These are phyloP conservation scores for Hansenula lynferdii DNA, from an alignment of 1,139 yeast genomes.

Conservation along the genomic window DNA sequence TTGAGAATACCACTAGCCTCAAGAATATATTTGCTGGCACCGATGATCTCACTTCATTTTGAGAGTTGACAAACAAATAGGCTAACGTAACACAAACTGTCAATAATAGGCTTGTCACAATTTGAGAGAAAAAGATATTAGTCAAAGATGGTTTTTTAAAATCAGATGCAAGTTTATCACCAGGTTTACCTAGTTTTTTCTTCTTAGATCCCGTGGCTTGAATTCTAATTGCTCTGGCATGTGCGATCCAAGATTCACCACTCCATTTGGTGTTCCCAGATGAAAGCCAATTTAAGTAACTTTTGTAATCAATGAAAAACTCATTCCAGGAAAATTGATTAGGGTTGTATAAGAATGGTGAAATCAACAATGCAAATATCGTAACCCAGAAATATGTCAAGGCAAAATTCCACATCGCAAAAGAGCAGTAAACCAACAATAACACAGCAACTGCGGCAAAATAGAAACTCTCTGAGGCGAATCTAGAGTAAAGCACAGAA, in stretches of 20 bases:
- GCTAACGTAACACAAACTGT: constrained; percentile 58
- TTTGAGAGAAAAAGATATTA: constrained; percentile 55
- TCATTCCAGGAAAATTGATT: constrained; percentile 77
- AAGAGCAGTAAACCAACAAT: constrained; percentile 60
- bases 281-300: constrained; percentile 64
- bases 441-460: constrained; percentile 63
- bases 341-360: constrained; percentile 70
- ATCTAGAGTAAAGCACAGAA: constrained; percentile 61
- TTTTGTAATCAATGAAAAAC: constrained; percentile 68
- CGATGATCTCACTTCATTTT: constrained; percentile 53
- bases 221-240: constrained; percentile 62
- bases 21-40: constrained; percentile 48
- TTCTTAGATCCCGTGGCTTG: constrained; percentile 70
- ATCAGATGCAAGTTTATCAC: constrained; percentile 66
- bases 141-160: constrained; percentile 67
- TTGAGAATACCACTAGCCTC: constrained; percentile 38
- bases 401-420: constrained; percentile 69
- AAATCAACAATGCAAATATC: constrained; percentile 56
- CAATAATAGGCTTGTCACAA: constrained; percentile 51
- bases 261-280: constrained; percentile 70
- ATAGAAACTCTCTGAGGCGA: constrained; percentile 67
- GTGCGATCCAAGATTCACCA: constrained; percentile 63
- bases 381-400: constrained; percentile 74
- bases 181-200: constrained; percentile 54
- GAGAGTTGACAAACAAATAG: constrained; percentile 63